Percentiles rank a stretch among this genome's conserved stretches.
Evolutionary conservation across 2,329 filamentous ascomycete genomes (phyloP).

Genomic region (Colletotrichum truncatum): DNA sequence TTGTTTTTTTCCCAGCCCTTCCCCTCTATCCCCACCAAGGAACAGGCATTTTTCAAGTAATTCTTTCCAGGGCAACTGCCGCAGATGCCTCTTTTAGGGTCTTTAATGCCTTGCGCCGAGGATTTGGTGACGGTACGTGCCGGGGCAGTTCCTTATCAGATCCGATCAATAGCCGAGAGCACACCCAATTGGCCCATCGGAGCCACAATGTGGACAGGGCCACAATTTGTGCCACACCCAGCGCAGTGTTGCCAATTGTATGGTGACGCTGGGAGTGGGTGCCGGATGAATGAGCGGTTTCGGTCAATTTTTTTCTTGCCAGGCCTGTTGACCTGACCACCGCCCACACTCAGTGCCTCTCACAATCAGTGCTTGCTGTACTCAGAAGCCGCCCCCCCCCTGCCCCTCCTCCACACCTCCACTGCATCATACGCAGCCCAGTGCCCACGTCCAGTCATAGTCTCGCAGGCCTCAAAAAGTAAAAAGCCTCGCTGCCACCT

Average conservation of each 20-base stretch:
- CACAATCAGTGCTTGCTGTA: neutral
- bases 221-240: neutral
- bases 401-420: conserved; percentile 33
- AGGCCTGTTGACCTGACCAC: neutral
- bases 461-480: conserved; percentile 31
- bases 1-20: too few relatives aligned
- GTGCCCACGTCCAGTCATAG: conserved; percentile 17
- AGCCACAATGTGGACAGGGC: neutral
- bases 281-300: conserved; percentile 18
- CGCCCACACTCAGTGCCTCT: neutral
- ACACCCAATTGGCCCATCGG: conserved; percentile 18
- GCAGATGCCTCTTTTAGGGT: conserved; percentile 18
- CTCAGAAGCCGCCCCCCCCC: conserved; percentile 22
- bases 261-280: neutral
- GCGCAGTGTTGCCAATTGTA: neutral
- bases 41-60: conserved; percentile 2
- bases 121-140: conserved; percentile 19
- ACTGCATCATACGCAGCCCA: conserved; percentile 24
- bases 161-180: conserved; percentile 23
- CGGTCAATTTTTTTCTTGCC: conserved; percentile 8
- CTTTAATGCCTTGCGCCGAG: conserved; percentile 1
- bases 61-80: conserved; percentile 13
- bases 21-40: conserved; percentile 3
- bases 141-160: conserved; percentile 26
- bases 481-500: conserved; percentile 25